phyloP scores from a whole-genome alignment of 2,329 filamentous ascomycete genomes.

The Trichoderma sp. region DNA sequence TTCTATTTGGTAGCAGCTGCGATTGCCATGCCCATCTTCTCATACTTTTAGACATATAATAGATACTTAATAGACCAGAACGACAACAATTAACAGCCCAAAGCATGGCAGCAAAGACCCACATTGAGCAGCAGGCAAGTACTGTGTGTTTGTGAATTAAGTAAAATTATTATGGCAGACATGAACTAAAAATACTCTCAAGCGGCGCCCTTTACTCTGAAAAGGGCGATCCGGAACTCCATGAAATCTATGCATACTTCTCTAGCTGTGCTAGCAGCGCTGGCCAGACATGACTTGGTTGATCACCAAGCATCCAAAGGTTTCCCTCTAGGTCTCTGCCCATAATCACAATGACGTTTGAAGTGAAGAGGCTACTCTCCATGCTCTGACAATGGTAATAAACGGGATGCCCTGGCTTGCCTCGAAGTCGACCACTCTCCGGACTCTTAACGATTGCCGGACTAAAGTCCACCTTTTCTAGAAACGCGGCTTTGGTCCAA shows the following conservation, averaged over 20 bases:
- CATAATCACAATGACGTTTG: background rate
- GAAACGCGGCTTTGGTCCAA: conserved; percentile 22
- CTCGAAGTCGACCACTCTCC: background rate
- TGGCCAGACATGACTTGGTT: conserved; percentile 1
- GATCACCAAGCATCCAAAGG: background rate
- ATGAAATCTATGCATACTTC: background rate
- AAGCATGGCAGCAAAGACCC: background rate
- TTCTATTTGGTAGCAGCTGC: background rate
- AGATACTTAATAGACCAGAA: background rate
- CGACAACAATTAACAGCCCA: background rate
- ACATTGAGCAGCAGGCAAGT: background rate
- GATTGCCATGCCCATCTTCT: background rate
- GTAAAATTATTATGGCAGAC: background rate
- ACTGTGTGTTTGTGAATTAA: background rate
- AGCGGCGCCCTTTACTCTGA: background rate
- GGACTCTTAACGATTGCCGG: conserved; percentile 7
- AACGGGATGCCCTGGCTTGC: background rate
- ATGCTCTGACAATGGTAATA: conserved; percentile 10
- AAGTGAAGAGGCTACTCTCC: background rate
- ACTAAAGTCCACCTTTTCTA: conserved; percentile 16
- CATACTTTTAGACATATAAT: conserved; percentile 2
- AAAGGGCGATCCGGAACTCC: background rate
- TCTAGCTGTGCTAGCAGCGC: background rate
- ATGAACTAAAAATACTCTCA: background rate
- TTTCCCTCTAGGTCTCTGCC: conserved; percentile 12